Evolutionary conservation across 2,329 filamentous ascomycete species (phyloP).

Genomic region (Trichophyton simii): DNA sequence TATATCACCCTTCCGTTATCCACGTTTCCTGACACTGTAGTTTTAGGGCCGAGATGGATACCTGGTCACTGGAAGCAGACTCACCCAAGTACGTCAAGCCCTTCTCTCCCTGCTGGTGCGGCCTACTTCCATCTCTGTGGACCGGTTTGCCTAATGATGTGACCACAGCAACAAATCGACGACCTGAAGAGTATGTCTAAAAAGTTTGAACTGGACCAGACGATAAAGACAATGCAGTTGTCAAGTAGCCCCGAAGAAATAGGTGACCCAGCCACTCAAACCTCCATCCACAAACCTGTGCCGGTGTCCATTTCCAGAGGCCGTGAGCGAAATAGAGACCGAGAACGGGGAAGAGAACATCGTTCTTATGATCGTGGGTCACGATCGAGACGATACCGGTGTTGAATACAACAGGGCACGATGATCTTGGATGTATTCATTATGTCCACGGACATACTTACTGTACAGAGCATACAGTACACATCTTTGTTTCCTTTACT

Average conservation of each 20-base stretch:
- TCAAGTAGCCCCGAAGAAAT: slow-evolving; percentile 17
- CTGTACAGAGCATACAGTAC: background rate
- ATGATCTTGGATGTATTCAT: background rate
- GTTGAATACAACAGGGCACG: background rate
- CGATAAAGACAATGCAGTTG: slow-evolving; percentile 29
- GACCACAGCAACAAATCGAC: slow-evolving; percentile 36
- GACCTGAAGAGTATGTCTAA: slow-evolving; percentile 36
- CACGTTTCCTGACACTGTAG: background rate
- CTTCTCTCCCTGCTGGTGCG: background rate
- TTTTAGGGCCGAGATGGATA: slow-evolving; percentile 38
- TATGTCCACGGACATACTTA: background rate
- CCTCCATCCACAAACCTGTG: slow-evolving; percentile 34
- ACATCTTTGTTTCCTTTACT: background rate
- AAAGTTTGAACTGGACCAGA: slow-evolving; percentile 38
- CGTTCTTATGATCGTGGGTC: slow-evolving; percentile 10
- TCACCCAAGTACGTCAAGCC: slow-evolving; percentile 31
- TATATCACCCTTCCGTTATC: background rate
- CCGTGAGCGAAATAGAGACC: slow-evolving; percentile 13
- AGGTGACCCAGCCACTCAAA: slow-evolving; percentile 19
- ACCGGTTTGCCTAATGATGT: slow-evolving; percentile 6
- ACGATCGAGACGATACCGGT: slow-evolving; percentile 13
- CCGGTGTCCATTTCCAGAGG: slow-evolving; percentile 23
- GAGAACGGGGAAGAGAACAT: slow-evolving; percentile 10
- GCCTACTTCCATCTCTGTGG: background rate
- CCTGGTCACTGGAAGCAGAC: slow-evolving; percentile 33